phyloP scores from a whole-genome alignment of 1,284 basidiomycete genomes.

The Prillingera fragicola region DNA sequence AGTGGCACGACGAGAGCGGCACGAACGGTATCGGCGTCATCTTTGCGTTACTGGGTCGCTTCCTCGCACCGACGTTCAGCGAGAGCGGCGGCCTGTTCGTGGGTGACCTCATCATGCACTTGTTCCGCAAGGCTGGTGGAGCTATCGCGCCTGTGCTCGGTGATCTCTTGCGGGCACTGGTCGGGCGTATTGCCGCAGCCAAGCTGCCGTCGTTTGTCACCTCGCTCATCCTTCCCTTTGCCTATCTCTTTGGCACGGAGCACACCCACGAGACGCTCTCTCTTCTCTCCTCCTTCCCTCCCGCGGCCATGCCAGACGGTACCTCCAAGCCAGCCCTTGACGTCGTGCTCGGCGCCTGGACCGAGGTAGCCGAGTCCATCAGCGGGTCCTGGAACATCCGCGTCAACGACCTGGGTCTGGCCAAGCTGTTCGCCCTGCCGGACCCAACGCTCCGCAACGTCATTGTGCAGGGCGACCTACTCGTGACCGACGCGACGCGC shows the following conservation, averaged over 20 bases:
- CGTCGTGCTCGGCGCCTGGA: constrained; percentile 81
- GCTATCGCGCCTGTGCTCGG: constrained; percentile 64
- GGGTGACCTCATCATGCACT: constrained; percentile 88
- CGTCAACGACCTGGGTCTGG: constrained; percentile 71
- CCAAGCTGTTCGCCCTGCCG: constrained; percentile 65
- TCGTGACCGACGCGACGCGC: constrained; percentile 69
- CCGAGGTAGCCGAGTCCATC: constrained; percentile 87
- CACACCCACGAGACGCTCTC: constrained; percentile 70
- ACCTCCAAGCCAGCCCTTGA: constrained; percentile 55
- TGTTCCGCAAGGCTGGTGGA: constrained; percentile 72
- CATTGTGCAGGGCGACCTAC: constrained; percentile 85
- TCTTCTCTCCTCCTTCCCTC: constrained; percentile 61
- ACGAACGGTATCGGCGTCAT: constrained; percentile 69
- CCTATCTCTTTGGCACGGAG: constrained; percentile 74
- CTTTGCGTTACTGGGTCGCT: constrained; percentile 66
- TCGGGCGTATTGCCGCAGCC: constrained; percentile 69
- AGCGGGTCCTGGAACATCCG: constrained; percentile 89
- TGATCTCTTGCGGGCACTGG: constrained; percentile 76
- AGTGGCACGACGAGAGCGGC: constrained; percentile 64
- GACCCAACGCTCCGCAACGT: constrained; percentile 62
- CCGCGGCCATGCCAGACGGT: constrained; percentile 51
- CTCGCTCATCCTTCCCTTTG: constrained; percentile 85
- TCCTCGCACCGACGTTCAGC: constrained; percentile 58
- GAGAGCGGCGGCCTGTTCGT: constrained; percentile 85
- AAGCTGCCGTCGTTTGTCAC: constrained; percentile 77